Percentiles rank a stretch among this genome's conserved stretches.
Evolutionary conservation across 768 basidiomycete genomes (phyloP).

Genomic region (Termitomyces sp.): DNA sequence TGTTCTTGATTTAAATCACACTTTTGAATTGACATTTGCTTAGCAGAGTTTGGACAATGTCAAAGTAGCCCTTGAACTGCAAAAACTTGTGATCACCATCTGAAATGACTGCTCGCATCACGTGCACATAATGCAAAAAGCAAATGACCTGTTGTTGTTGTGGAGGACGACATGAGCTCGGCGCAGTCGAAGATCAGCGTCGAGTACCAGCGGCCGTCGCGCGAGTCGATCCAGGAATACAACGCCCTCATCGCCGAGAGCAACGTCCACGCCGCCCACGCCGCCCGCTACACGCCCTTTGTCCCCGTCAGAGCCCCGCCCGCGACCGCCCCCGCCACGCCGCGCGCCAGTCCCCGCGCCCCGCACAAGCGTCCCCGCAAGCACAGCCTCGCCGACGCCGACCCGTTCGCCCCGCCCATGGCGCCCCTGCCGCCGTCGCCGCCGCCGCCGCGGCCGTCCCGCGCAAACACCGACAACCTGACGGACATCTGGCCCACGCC

Average conservation of each 20-base stretch:
- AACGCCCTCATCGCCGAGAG: slow-evolving; percentile 64
- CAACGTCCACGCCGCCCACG: slow-evolving; percentile 49
- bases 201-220: slow-evolving; percentile 71
- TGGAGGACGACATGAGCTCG: slow-evolving; percentile 37
- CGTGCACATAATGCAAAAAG: too few relatives aligned
- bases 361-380: slow-evolving; percentile 56
- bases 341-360: slow-evolving; percentile 27
- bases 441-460: slow-evolving; percentile 75
- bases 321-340: slow-evolving; percentile 27
- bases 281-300: slow-evolving; percentile 32
- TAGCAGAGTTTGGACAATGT: too few relatives aligned
- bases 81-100: too few relatives aligned
- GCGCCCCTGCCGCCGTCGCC: slow-evolving; percentile 28
- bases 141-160: too few relatives aligned
- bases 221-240: slow-evolving; percentile 76
- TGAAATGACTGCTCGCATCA: too few relatives aligned
- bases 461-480: slow-evolving; percentile 79
- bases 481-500: slow-evolving; percentile 61
- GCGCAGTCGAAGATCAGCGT: slow-evolving; percentile 62
- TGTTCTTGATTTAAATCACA: too few relatives aligned
- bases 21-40: too few relatives aligned
- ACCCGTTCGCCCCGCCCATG: slow-evolving; percentile 48
- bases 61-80: too few relatives aligned
- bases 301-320: slow-evolving; percentile 16
- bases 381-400: slow-evolving; percentile 44